Evolutionary conservation across 2,329 filamentous ascomycete genomes (phyloP).

Genomic region (Orbilia oligospora): DNA sequence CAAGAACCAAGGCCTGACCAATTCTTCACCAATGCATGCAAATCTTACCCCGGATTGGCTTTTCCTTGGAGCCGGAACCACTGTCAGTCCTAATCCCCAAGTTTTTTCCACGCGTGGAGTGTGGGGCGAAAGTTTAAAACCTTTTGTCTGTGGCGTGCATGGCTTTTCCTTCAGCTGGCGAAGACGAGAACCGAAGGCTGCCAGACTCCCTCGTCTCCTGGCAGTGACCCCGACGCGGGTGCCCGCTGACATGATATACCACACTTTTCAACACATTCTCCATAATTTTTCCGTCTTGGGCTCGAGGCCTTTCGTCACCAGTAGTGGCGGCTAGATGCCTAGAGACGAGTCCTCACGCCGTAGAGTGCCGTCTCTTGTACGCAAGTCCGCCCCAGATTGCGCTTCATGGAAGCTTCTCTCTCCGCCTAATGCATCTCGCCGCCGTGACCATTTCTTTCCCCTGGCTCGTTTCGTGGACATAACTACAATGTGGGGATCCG

Average conservation of each 20-base stretch:
- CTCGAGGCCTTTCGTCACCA: slow-evolving; percentile 6
- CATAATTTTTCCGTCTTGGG: slow-evolving; percentile 35
- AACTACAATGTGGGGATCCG: slow-evolving; percentile 40
- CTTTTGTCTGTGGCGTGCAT: slow-evolving; percentile 19
- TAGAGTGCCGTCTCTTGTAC: slow-evolving; percentile 26
- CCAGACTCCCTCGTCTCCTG: slow-evolving; percentile 36
- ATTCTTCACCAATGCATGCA: slow-evolving; percentile 25
- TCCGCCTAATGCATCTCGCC: slow-evolving; percentile 20
- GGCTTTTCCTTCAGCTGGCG: slow-evolving; percentile 26
- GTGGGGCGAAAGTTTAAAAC: slow-evolving; percentile 55
- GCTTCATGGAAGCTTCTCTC: slow-evolving; percentile 16
- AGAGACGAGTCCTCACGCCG: slow-evolving; percentile 43
- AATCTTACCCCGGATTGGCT: slow-evolving; percentile 56
- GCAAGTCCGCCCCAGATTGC: neutral
- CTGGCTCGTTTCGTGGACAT: slow-evolving; percentile 46
- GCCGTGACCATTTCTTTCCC: slow-evolving; percentile 16
- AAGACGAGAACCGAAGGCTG: neutral
- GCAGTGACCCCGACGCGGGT: slow-evolving; percentile 32
- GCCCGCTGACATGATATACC: neutral
- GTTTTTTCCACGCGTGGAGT: slow-evolving; percentile 47
- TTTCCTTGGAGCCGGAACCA: slow-evolving; percentile 16
- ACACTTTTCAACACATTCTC: slow-evolving; percentile 6
- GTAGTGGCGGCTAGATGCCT: slow-evolving; percentile 24
- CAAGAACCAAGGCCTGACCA: slow-evolving; percentile 44
- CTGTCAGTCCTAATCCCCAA: slow-evolving; percentile 19